phyloP scores from a whole-genome alignment of 768 basidiomycete genomes.

The Candolleomyces efflorescens region DNA sequence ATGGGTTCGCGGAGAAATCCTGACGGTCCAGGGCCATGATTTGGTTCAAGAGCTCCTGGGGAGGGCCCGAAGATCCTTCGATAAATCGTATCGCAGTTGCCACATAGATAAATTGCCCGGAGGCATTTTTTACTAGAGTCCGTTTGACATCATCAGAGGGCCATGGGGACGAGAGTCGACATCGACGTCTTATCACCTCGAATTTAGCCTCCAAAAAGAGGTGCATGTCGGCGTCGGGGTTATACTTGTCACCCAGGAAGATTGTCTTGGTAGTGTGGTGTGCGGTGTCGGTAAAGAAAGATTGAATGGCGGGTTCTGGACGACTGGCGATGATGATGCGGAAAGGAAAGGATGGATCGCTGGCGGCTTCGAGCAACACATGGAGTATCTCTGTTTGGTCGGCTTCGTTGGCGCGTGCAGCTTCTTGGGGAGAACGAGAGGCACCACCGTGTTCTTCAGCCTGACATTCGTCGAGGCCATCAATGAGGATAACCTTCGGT shows the following conservation, averaged over 20 bases:
- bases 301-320: background rate
- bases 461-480: conserved; percentile 10
- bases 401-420: background rate
- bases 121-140: too few relatives aligned
- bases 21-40: background rate
- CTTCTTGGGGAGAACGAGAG: background rate
- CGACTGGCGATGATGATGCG: conserved; percentile 4
- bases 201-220: too few relatives aligned
- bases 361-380: background rate
- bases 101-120: conserved; percentile 16
- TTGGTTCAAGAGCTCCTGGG: conserved; percentile 6
- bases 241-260: background rate
- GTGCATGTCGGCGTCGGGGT: too few relatives aligned
- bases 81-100: conserved; percentile 11
- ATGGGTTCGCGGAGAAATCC: background rate
- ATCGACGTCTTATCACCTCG: too few relatives aligned
- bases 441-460: background rate
- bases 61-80: conserved; percentile 1
- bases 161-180: too few relatives aligned
- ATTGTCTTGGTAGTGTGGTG: background rate
- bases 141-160: too few relatives aligned
- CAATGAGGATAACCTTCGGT: conserved; percentile 3
- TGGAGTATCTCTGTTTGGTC: background rate
- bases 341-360: background rate
- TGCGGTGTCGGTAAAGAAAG: background rate